A percentile compares a stretch with the other conserved stretches of the same genome.
Evolutionary conservation across 345 rosid genomes (phyloP).

Genomic region (Boechera retrofracta): DNA sequence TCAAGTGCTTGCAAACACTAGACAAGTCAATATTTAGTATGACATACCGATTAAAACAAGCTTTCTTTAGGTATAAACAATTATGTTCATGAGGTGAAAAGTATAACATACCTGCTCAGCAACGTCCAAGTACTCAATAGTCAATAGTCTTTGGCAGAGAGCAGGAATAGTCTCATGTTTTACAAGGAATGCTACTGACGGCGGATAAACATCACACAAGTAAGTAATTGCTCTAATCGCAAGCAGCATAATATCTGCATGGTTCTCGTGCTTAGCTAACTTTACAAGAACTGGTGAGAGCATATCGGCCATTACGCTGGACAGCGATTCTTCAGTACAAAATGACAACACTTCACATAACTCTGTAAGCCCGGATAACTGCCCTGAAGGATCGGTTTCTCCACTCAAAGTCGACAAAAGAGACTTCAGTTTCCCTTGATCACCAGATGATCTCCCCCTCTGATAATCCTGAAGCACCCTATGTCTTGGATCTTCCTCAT

Average conservation of each 20-base stretch:
- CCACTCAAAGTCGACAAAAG: constrained; percentile 59
- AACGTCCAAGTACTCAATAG: constrained; percentile 86
- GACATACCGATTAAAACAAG: constrained; percentile 2
- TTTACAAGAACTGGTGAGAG: constrained; percentile 80
- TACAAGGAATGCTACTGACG: constrained; percentile 72
- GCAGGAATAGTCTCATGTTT: constrained; percentile 79
- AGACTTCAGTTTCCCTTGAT: constrained; percentile 68
- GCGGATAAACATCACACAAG: constrained; percentile 87
- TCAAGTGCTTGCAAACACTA: constrained; percentile 99
- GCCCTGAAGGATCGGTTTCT: constrained; percentile 65
- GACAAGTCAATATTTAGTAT: constrained; percentile 24
- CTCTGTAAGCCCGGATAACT: constrained; percentile 71
- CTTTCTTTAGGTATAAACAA: constrained; percentile 1
- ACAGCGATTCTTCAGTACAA: constrained; percentile 77
- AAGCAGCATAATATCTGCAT: constrained; percentile 74
- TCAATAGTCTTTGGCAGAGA: constrained; percentile 77
- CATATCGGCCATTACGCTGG: constrained; percentile 65
- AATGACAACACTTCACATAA: constrained; percentile 92
- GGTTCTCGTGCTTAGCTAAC: constrained; percentile 64
- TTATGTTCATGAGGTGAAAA: neutral
- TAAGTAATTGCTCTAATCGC: constrained; percentile 90
- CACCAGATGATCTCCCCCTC: constrained; percentile 69
- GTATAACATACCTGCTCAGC: constrained; percentile 80
- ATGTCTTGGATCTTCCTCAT: constrained; percentile 63
- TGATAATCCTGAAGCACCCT: constrained; percentile 64